Percentiles rank a stretch among this genome's conserved stretches.
phyloP scores from a whole-genome alignment of 2,329 filamentous ascomycete species.

The Pseudomassariella vexata region DNA sequence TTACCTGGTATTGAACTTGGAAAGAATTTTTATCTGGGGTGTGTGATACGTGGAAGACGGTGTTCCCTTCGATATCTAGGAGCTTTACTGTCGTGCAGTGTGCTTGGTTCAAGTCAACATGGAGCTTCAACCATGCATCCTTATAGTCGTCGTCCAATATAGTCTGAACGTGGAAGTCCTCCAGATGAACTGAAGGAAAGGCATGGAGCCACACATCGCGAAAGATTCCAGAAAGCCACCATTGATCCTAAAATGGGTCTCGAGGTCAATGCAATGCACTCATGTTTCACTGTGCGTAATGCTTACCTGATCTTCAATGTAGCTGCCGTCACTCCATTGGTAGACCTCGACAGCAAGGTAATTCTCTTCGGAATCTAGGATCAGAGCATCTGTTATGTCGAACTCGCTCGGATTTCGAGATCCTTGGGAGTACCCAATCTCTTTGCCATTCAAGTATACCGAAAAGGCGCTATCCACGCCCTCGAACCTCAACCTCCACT shows the following conservation, averaged over 20 bases:
- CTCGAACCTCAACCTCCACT: slow-evolving; percentile 66
- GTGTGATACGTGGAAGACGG: slow-evolving; percentile 19
- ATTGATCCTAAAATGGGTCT: slow-evolving; percentile 56
- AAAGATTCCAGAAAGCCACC: slow-evolving; percentile 65
- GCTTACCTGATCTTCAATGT: slow-evolving; percentile 58
- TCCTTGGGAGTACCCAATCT: slow-evolving; percentile 68
- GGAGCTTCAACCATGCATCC: slow-evolving; percentile 44
- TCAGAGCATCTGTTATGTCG: slow-evolving; percentile 54
- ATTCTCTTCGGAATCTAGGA: slow-evolving; percentile 38
- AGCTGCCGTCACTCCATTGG: slow-evolving; percentile 66
- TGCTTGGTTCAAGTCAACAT: slow-evolving; percentile 35
- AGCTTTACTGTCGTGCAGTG: slow-evolving; percentile 26
- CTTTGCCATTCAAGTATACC: slow-evolving; percentile 61
- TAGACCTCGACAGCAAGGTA: slow-evolving; percentile 62
- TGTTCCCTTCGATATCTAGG: slow-evolving; percentile 25
- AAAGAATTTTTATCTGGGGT: slow-evolving; percentile 30
- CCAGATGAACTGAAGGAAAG: slow-evolving; percentile 48
- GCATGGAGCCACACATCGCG: slow-evolving; percentile 61
- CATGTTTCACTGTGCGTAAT: too few species aligned
- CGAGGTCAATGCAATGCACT: too few species aligned
- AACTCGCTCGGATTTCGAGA: slow-evolving; percentile 69
- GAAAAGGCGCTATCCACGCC: slow-evolving; percentile 70
- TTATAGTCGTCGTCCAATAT: slow-evolving; percentile 47
- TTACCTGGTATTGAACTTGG: slow-evolving; percentile 29
- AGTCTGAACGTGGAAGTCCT: slow-evolving; percentile 53